A percentile compares a stretch with the other conserved stretches of the same genome.
These are phyloP conservation scores for Penicillium janthinellum DNA, from an alignment of 2,329 filamentous ascomycete genomes.

Conservation along the genomic window DNA sequence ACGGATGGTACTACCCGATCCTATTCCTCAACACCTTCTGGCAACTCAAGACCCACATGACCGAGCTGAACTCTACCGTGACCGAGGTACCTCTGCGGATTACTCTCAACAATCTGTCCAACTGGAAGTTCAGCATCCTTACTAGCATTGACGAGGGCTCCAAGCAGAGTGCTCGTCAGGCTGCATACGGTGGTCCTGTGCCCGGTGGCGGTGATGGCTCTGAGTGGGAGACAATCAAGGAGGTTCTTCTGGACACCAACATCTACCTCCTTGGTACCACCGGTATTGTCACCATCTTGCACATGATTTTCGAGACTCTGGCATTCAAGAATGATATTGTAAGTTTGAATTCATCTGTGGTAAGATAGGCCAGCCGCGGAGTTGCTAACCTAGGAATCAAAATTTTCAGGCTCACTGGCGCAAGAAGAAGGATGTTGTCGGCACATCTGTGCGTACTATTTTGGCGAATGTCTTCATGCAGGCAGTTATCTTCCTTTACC, in stretches of 20 bases:
- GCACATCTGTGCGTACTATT: slow-evolving; percentile 93
- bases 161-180: slow-evolving; percentile 77
- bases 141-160: slow-evolving; percentile 83
- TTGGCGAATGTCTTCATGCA: slow-evolving; percentile 99
- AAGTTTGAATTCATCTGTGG: slow-evolving; percentile 27
- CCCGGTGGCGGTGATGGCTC: slow-evolving; percentile 83
- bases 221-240: slow-evolving; percentile 97
- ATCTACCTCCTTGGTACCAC: slow-evolving; percentile 86
- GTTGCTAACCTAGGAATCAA: slow-evolving; percentile 16
- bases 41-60: slow-evolving; percentile 93
- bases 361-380: too few species aligned
- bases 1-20: slow-evolving; percentile 92
- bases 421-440: slow-evolving; percentile 99
- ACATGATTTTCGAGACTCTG: slow-evolving; percentile 93
- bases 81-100: slow-evolving; percentile 79
- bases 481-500: slow-evolving; percentile 88
- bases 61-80: slow-evolving; percentile 84
- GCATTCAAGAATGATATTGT: slow-evolving; percentile 96
- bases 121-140: slow-evolving; percentile 89
- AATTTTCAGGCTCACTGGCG: slow-evolving; percentile 73
- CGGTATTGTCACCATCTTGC: slow-evolving; percentile 78
- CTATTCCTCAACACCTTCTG: slow-evolving; percentile 96
- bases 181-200: slow-evolving; percentile 70
- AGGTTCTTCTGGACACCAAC: slow-evolving; percentile 91
- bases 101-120: slow-evolving; percentile 75